Percentiles rank a stretch among this genome's conserved stretches.
Evolutionary conservation across 495 filamentous ascomycete genomes (phyloP).

Genomic region (Friedmanniomyces simplex): DNA sequence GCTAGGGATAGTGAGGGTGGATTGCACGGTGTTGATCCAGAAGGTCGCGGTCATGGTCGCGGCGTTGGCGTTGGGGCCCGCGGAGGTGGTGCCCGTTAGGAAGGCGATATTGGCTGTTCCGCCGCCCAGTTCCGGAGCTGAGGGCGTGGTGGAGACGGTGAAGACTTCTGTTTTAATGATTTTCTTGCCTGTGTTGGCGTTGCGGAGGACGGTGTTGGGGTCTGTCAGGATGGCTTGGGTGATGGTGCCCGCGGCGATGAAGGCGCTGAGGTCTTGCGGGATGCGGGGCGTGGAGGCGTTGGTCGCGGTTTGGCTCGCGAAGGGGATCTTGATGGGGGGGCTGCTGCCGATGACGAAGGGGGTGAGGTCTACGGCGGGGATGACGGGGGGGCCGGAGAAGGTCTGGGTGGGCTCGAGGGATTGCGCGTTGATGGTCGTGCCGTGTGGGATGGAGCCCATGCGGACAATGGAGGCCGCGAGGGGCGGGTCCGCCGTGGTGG

Average conservation of each 20-base stretch:
- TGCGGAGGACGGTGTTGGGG: conserved; percentile 22
- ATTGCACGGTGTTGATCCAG: conserved; percentile 27
- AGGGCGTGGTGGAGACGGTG: conserved; percentile 20
- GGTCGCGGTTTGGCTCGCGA: conserved; percentile 14
- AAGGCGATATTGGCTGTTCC: conserved; percentile 28
- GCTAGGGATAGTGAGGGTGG: conserved; percentile 15
- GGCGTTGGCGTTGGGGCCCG: conserved; percentile 21
- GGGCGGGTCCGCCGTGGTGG: neutral
- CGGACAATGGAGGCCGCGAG: conserved; percentile 8
- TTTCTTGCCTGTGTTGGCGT: conserved; percentile 21
- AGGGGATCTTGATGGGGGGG: neutral
- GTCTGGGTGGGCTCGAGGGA: conserved; percentile 11
- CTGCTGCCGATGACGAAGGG: conserved; percentile 21
- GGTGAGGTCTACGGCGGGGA: conserved; percentile 18
- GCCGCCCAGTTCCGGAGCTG: conserved; percentile 17
- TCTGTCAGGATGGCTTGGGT: conserved; percentile 23
- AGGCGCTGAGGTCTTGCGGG: conserved; percentile 25
- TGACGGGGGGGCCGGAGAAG: conserved; percentile 18
- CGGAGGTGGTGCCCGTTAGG: conserved; percentile 13
- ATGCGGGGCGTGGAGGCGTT: conserved; percentile 19
- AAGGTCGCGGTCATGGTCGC: conserved; percentile 23
- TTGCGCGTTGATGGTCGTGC: conserved; percentile 31
- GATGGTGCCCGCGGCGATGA: conserved; percentile 26
- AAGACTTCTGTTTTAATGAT: conserved; percentile 25
- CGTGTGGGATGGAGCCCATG: conserved; percentile 31